A percentile compares a stretch with the other conserved stretches of the same genome.
These are phyloP conservation scores for Aspergillus clavatus DNA, from an alignment of 2,329 filamentous ascomycete species.

Conservation along the genomic window DNA sequence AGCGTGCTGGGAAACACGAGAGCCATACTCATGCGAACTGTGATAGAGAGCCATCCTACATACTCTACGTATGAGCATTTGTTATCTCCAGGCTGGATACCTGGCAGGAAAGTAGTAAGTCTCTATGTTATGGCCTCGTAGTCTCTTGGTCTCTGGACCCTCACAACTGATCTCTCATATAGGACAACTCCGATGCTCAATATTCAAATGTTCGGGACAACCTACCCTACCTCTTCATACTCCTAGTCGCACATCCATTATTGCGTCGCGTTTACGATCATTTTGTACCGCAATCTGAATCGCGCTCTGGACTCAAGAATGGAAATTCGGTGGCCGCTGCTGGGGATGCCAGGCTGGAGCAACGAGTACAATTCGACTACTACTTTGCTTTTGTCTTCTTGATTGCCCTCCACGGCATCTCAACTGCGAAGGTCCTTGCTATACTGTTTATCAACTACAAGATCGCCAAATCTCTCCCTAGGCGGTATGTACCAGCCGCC, in stretches of 20 bases:
- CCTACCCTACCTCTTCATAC: slow-evolving; percentile 69
- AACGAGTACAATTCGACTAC: slow-evolving; percentile 77
- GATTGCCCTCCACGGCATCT: slow-evolving; percentile 75
- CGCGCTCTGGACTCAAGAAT: slow-evolving; percentile 18
- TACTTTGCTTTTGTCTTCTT: slow-evolving; percentile 77
- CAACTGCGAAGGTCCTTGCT: slow-evolving; percentile 70
- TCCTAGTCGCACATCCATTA: slow-evolving; percentile 74
- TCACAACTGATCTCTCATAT: slow-evolving; percentile 16
- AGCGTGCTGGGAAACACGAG: neutral
- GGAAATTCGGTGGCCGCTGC: slow-evolving; percentile 21
- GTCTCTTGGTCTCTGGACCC: neutral
- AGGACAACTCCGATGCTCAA: slow-evolving; percentile 87
- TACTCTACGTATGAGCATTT: slow-evolving; percentile 68
- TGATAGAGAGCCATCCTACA: slow-evolving; percentile 69
- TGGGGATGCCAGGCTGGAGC: slow-evolving; percentile 57
- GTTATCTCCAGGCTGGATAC: slow-evolving; percentile 82
- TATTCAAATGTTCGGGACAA: slow-evolving; percentile 83
- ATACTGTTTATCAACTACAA: slow-evolving; percentile 81
- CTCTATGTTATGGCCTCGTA: slow-evolving; percentile 1
- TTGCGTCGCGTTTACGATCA: slow-evolving; percentile 67
- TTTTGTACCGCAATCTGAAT: slow-evolving; percentile 42
- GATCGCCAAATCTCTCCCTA: slow-evolving; percentile 68
- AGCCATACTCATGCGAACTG: slow-evolving; percentile 13
- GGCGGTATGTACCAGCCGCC: slow-evolving; percentile 62
- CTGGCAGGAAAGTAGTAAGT: slow-evolving; percentile 78